Evolutionary conservation across 352 stramenopile genomes (phyloP), one percentile per base, ranked within the genome.

Genomic region (Globisporangium nagaii): DNA sequence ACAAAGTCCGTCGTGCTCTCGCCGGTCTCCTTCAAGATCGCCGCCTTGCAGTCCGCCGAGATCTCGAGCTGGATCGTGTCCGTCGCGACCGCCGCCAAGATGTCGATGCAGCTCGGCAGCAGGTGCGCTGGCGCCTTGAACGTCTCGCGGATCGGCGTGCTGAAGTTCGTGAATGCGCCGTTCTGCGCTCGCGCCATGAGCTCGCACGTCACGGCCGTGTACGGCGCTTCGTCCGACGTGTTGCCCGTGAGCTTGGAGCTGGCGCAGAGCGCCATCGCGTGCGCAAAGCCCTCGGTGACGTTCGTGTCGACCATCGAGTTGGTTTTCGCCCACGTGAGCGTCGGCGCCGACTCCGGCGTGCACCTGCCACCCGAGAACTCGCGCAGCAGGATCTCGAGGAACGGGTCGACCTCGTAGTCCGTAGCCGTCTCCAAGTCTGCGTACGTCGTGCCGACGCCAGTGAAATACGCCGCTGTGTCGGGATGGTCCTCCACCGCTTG

Each of bases 121-220:
- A 87, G 55, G 20, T 71, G 57, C 22, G 65, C 45, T 0, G 72
- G 63, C 8, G 56, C 68, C 24, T 73, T 65, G 40, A 85, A 87
- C 27, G 79, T 73, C 12, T 73, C 40, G 9, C 75, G 76, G 19
- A 87, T 71, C n/a, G 72, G 71, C 9, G 72, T 62, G 42, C 79
- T 89, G 41, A 85, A 86, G 54, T 84, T 89, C 13, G 76, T 87
- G 52, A 89, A 87, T 11, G 83, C 76, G n/a, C 79, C 74, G 44
- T 89, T 89, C 56, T 85, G 72, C 40, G 84, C 56, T 9, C 72
- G 79, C 40, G 74, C 66, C 54, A 89, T 77, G 41, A 89, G 56
- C 43, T 89, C 74, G 27, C 79, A 89, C 15, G 75, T 71, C 50
- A 87, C 77, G 35, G 74, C 79, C 4, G 75, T 76, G 48, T 76